Evolutionary conservation across 164 flowering plant species (phyloP).

Genomic region (Stephania cephalantha): DNA sequence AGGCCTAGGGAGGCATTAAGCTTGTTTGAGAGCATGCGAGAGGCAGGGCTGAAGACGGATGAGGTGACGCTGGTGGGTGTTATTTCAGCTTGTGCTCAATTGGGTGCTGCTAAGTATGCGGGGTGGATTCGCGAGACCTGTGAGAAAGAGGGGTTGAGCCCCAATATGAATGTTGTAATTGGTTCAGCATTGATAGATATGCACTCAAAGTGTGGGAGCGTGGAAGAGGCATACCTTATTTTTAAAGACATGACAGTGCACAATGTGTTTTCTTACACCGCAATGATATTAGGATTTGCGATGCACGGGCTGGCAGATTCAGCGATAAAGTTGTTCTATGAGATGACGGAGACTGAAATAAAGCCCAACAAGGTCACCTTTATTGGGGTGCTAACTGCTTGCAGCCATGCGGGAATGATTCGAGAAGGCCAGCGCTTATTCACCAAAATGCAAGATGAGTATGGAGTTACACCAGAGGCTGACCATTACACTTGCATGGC

Average conservation of each 20-base stretch:
- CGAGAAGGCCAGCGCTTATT: slow-evolving; percentile 18
- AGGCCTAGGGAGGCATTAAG: slow-evolving; percentile 26
- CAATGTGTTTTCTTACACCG: slow-evolving; percentile 23
- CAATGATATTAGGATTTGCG: slow-evolving; percentile 25
- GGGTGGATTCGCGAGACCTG: slow-evolving; percentile 16
- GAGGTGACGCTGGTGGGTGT: slow-evolving; percentile 25
- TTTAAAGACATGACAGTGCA: slow-evolving; percentile 18
- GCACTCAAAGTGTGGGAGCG: slow-evolving; percentile 27
- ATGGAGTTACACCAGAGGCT: slow-evolving; percentile 16
- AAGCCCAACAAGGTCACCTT: slow-evolving; percentile 25
- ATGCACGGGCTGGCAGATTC: slow-evolving; percentile 23
- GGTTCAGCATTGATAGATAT: slow-evolving; percentile 29
- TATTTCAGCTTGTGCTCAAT: slow-evolving; percentile 28
- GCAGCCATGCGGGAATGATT: slow-evolving; percentile 28
- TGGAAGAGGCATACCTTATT: slow-evolving; percentile 19
- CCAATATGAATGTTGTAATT: slow-evolving; percentile 14
- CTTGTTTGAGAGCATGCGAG: slow-evolving; percentile 21
- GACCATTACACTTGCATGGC: slow-evolving; percentile 30
- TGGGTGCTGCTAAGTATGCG: slow-evolving; percentile 18
- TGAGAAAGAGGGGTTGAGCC: slow-evolving; percentile 12
- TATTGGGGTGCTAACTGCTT: slow-evolving; percentile 28
- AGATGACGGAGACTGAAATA: slow-evolving; percentile 17
- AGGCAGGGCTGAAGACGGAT: slow-evolving; percentile 17
- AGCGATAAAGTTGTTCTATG: slow-evolving; percentile 19
- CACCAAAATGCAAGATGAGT: slow-evolving; percentile 18